phyloP scores from a whole-genome alignment of 2,329 filamentous ascomycete species.

The Lachnellula occidentalis region DNA sequence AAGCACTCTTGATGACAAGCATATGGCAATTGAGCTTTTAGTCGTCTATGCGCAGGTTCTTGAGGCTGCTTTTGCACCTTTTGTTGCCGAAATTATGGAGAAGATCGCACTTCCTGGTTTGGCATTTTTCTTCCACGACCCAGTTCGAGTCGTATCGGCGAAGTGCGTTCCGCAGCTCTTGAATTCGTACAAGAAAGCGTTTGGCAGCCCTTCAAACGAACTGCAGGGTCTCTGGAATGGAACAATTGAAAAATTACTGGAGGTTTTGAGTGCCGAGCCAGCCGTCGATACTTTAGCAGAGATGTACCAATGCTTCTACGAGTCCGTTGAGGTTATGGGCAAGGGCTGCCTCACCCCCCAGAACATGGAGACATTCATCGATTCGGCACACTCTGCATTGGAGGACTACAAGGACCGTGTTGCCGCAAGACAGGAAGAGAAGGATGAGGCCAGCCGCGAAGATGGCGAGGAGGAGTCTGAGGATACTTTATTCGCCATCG shows the following conservation, averaged over 20 bases:
- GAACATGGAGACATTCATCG: slow-evolving; percentile 84
- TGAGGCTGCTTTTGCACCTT: slow-evolving; percentile 87
- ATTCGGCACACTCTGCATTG: slow-evolving; percentile 76
- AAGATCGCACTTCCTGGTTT: slow-evolving; percentile 91
- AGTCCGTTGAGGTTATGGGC: slow-evolving; percentile 90
- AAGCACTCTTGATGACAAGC: slow-evolving; percentile 94
- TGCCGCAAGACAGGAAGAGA: slow-evolving; percentile 75
- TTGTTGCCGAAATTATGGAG: slow-evolving; percentile 89
- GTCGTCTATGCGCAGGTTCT: slow-evolving; percentile 96
- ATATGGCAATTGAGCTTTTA: slow-evolving; percentile 98
- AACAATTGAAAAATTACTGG: slow-evolving; percentile 85
- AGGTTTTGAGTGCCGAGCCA: slow-evolving; percentile 88
- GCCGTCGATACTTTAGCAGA: slow-evolving; percentile 94
- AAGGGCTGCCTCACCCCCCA: slow-evolving; percentile 71
- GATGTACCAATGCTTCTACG: slow-evolving; percentile 99
- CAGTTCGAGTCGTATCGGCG: slow-evolving; percentile 88
- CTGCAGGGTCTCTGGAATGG: slow-evolving; percentile 77
- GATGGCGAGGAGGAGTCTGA: slow-evolving; percentile 88
- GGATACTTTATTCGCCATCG: slow-evolving; percentile 82
- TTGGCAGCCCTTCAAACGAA: slow-evolving; percentile 73
- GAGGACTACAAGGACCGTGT: slow-evolving; percentile 92
- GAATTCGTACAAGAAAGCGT: slow-evolving; percentile 89
- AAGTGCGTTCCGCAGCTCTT: slow-evolving; percentile 91
- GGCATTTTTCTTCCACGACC: slow-evolving; percentile 98
- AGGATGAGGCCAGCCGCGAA: slow-evolving; percentile 65